Evolutionary conservation across 805 yeast genomes (phyloP).

Genomic region (Starmerella bacillaris): DNA sequence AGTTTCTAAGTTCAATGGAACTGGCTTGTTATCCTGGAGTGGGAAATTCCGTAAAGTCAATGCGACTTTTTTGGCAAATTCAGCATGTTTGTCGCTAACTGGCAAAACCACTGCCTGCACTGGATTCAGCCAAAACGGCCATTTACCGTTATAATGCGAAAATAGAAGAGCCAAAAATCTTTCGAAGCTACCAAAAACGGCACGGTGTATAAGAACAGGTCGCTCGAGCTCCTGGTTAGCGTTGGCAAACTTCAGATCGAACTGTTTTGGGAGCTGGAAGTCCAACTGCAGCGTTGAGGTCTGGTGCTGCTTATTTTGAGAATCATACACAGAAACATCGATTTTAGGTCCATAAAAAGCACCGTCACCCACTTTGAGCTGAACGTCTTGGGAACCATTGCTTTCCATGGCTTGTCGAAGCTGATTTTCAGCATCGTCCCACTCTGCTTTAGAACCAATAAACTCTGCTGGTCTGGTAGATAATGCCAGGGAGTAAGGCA

Average conservation of each 20-base stretch:
- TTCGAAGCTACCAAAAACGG: slow-evolving; percentile 87
- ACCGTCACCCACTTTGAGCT: slow-evolving; percentile 77
- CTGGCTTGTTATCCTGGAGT: slow-evolving; percentile 24
- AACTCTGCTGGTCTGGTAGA: slow-evolving; percentile 69
- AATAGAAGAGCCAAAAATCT: slow-evolving; percentile 78
- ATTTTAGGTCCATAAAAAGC: slow-evolving; percentile 63
- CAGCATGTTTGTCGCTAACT: slow-evolving; percentile 37
- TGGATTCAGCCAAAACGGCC: slow-evolving; percentile 97
- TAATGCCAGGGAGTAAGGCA: slow-evolving; percentile 44
- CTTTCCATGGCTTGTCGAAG: slow-evolving; percentile 42
- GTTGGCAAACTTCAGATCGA: slow-evolving; percentile 47
- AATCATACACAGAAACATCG: slow-evolving; percentile 68
- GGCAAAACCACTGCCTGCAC: slow-evolving; percentile 78
- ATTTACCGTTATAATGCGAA: slow-evolving; percentile 77
- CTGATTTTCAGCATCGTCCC: slow-evolving; percentile 67
- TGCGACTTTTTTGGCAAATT: slow-evolving; percentile 35
- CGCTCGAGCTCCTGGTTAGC: slow-evolving; percentile 31
- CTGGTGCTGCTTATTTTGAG: slow-evolving; percentile 67
- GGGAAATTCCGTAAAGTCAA: slow-evolving; percentile 22
- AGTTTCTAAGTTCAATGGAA: slow-evolving; percentile 39
- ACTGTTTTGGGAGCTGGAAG: slow-evolving; percentile 79
- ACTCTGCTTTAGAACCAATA: slow-evolving; percentile 58
- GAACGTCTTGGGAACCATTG: slow-evolving; percentile 40
- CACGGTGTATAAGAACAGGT: slow-evolving; percentile 93
- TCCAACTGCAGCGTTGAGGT: slow-evolving; percentile 91